Percentiles rank a stretch among this genome's conserved stretches.
These are phyloP conservation scores for Albizia julibrissin DNA, from an alignment of 306 rosid species.

Conservation along the genomic window DNA sequence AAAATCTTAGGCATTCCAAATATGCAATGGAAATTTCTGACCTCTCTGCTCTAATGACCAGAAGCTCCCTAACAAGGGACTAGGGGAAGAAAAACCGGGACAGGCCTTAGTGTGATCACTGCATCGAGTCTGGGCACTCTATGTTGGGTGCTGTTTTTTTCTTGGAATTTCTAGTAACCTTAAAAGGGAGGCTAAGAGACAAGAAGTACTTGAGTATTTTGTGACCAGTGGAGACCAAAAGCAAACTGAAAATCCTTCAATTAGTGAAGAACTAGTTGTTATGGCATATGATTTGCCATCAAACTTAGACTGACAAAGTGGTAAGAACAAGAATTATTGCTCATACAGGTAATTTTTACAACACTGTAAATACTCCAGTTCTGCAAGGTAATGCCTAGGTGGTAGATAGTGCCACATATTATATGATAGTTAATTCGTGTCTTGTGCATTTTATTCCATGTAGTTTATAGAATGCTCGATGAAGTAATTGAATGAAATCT, in stretches of 20 bases:
- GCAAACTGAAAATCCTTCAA: neutral
- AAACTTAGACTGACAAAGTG: neutral
- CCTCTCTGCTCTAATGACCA: neutral
- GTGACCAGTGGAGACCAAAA: neutral
- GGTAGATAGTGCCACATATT: too few relatives aligned
- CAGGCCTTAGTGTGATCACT: neutral
- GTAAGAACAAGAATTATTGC: neutral
- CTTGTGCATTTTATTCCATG: too few relatives aligned
- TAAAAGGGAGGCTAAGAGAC: neutral
- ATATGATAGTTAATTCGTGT: too few relatives aligned
- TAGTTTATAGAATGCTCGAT: too few relatives aligned
- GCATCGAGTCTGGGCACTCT: neutral
- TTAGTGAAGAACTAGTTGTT: neutral
- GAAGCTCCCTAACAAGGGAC: neutral
- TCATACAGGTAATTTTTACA: too few relatives aligned
- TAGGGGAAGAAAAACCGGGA: neutral
- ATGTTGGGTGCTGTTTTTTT: neutral
- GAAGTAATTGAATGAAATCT: too few relatives aligned
- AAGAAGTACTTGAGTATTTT: neutral
- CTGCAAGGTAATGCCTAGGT: too few relatives aligned
- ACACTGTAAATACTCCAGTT: too few relatives aligned
- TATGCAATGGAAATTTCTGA: neutral
- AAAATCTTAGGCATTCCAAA: neutral
- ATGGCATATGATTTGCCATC: neutral
- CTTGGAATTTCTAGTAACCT: neutral